A percentile compares a stretch with the other conserved stretches of the same genome.
These are phyloP conservation scores for Carex parvula DNA, from an alignment of 176 grass and related monocot genomes.

Conservation along the genomic window DNA sequence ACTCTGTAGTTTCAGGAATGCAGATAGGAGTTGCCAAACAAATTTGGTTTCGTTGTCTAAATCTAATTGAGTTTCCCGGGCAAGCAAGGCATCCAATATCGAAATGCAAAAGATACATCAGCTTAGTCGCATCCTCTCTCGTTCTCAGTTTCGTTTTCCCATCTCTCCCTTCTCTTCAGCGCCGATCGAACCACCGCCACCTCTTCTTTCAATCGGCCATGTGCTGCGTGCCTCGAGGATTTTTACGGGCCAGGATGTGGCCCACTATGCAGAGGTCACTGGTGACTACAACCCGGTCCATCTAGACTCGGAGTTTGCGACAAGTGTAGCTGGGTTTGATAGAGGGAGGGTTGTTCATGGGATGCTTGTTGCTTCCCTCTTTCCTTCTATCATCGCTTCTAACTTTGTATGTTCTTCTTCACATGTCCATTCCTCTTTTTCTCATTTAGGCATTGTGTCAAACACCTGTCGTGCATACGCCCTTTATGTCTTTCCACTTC, in stretches of 20 bases:
- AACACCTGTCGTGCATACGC: conserved; percentile 19
- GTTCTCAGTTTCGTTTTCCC: neutral
- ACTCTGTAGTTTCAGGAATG: too few relatives aligned
- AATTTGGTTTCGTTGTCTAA: too few relatives aligned
- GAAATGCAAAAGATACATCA: neutral
- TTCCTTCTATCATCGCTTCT: conserved; percentile 57
- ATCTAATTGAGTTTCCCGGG: too few relatives aligned
- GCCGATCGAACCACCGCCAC: neutral
- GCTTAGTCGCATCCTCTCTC: neutral
- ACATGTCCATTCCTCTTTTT: neutral
- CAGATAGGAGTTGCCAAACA: too few relatives aligned
- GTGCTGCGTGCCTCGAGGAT: conserved; percentile 30
- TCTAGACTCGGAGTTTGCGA: conserved; percentile 42
- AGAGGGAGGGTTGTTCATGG: conserved; percentile 63
- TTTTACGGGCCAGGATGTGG: conserved; percentile 57
- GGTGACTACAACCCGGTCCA: conserved; percentile 70
- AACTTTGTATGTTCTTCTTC: conserved; percentile 34
- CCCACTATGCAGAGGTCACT: conserved; percentile 40
- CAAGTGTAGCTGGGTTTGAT: conserved; percentile 33
- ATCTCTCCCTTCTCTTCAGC: conserved; percentile 12
- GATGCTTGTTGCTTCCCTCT: conserved; percentile 72
- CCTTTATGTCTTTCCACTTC: neutral
- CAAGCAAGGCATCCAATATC: too few relatives aligned
- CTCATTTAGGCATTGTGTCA: conserved; percentile 32
- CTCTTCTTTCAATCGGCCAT: conserved; percentile 35